Conservation (phyloP, 768 basidiomycete species). For the Phylloporus scabripes region DNA sequence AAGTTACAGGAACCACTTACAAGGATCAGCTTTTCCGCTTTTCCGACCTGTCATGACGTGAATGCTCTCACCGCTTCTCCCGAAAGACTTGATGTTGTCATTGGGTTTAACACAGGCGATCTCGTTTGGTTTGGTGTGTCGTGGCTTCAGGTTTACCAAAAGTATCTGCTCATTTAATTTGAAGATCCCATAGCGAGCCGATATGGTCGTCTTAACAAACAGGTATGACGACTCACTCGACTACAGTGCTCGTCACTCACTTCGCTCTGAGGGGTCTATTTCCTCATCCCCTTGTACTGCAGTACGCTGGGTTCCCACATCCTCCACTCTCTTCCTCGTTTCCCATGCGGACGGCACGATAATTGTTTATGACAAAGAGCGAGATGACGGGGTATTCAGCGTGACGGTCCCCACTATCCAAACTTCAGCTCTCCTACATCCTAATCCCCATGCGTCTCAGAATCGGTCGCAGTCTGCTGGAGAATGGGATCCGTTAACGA, state of each 20-base stretch:
- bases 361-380: constrained; percentile 85
- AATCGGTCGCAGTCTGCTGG: constrained; percentile 25
- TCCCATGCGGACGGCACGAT: constrained; percentile 88
- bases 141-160: background rate
- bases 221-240: constrained; percentile 37
- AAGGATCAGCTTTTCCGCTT: constrained; percentile 76
- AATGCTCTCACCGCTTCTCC: constrained; percentile 72
- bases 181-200: constrained; percentile 77
- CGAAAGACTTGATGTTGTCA: constrained; percentile 79
- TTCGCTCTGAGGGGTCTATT: constrained; percentile 57
- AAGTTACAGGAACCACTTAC: constrained; percentile 77
- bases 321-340: constrained; percentile 75
- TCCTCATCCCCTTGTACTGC: constrained; percentile 79
- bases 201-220: constrained; percentile 85
- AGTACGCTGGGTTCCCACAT: constrained; percentile 84
- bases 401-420: constrained; percentile 47
- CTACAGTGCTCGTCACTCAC: constrained; percentile 8
- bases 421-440: constrained; percentile 25
- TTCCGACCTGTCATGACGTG: constrained; percentile 89
- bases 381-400: constrained; percentile 76
- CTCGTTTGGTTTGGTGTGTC: constrained; percentile 88
- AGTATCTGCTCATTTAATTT: constrained; percentile 2
- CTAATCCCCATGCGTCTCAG: constrained; percentile 24
- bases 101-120: constrained; percentile 94
- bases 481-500: constrained; percentile 74